These are phyloP conservation scores for Endocarpon pusillum DNA, from an alignment of 495 filamentous ascomycete genomes.

Conservation along the genomic window DNA sequence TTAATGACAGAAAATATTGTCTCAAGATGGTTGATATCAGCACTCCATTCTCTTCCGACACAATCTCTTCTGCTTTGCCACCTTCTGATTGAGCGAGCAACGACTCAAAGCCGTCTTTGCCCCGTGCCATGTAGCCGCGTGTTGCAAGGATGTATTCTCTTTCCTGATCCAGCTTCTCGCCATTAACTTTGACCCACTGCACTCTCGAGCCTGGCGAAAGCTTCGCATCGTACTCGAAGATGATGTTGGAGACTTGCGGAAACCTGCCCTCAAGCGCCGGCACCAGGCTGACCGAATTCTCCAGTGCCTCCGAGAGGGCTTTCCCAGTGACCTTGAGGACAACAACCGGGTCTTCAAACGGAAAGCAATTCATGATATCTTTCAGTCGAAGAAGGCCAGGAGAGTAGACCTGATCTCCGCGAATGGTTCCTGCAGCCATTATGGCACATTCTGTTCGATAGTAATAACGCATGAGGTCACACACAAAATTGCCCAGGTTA, in stretches of 20 bases:
- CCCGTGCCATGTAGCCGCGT: constrained; percentile 68
- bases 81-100: constrained; percentile 53
- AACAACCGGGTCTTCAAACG: constrained; percentile 81
- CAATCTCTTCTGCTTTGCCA: constrained; percentile 55
- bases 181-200: constrained; percentile 39
- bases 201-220: constrained; percentile 43
- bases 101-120: constrained; percentile 70
- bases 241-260: constrained; percentile 69
- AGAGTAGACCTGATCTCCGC: constrained; percentile 77
- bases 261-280: constrained; percentile 63
- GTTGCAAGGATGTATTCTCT: constrained; percentile 54
- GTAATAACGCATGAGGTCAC: constrained; percentile 74
- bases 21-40: constrained; percentile 69
- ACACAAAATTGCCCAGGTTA: constrained; percentile 79
- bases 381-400: constrained; percentile 58
- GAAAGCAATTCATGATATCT: constrained; percentile 69
- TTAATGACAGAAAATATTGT: constrained; percentile 76
- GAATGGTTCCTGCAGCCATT: constrained; percentile 78
- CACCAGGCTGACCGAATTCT: constrained; percentile 64
- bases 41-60: constrained; percentile 72
- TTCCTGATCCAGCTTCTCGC: constrained; percentile 37
- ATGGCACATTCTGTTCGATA: constrained; percentile 64
- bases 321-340: constrained; percentile 50
- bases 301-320: constrained; percentile 55
- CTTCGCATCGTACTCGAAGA: constrained; percentile 47